Base-by-base conservation (phyloP, 805 yeast species). In the Torulaspora gathmanii region DNA sequence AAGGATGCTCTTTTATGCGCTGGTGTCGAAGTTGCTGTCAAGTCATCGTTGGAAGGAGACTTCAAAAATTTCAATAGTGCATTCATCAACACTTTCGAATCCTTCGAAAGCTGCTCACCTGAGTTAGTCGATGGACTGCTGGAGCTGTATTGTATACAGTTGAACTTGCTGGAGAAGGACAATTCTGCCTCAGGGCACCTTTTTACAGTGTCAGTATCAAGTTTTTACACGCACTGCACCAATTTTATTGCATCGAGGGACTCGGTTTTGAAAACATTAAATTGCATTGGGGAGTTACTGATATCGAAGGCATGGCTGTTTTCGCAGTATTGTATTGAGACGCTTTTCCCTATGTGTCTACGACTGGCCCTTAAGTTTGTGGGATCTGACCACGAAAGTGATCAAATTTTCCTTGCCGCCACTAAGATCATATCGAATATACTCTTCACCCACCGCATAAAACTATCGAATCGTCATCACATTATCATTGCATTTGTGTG, bases 391-490 rank as follows among this genome's bases (percentile, higher is more conserved):
- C 47, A 30, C 1, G 33, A 33, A 8, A 52, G 57, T 12, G 64
- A 63, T 33, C 66, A 61, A 1, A 40, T 69, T 2, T 81, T 70
- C 55, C 44, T 64, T 2, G 49, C 57, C 4, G 51, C 77, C 3
- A 69, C 79, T 5, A 76, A 75, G 43, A 65, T 79, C 0, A 54
- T 84, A 20, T 81, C 95, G 0, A 73, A 75, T 29, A 65, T 86
- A 2, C 61, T 90, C 7, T 66, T 87, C 22, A 74, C 74, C 57
- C 93, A 87, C 55, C 74, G 96, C 42, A 77, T 70, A 58, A 76
- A 88, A 56, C 67, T 90, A 15, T 71, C 82, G 0, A 79, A 82
- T 29, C 78, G 97, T 58, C 81, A 86, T 56, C 95, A 88, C 60
- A 57, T 89, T 36, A 53, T 88, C 2, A 67, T 78, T 6, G 54